Evolutionary conservation across 2,329 filamentous ascomycete species (phyloP).

Genomic region (Beauveria varroae): DNA sequence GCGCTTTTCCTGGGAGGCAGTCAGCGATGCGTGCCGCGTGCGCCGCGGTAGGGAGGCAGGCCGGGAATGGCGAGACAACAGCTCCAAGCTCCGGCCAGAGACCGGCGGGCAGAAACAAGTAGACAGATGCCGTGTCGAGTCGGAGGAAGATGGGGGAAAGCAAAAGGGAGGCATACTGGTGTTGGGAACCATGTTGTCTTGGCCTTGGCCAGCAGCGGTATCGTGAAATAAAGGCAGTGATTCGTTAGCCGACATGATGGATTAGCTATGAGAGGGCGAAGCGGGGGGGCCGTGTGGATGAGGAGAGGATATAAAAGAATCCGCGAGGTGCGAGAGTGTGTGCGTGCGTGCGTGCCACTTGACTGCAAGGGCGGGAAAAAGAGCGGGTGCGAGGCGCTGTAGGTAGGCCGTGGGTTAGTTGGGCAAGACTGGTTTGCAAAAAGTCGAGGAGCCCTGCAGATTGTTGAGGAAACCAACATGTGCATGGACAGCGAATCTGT

Average conservation of each 20-base stretch:
- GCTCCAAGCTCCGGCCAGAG: neutral
- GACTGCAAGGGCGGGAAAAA: constrained; percentile 1
- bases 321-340: neutral
- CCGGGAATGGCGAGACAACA: neutral
- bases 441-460: constrained; percentile 3
- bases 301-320: constrained; percentile 9
- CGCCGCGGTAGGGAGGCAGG: neutral
- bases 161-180: constrained; percentile 4
- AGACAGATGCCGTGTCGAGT: neutral
- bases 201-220: neutral
- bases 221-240: constrained; percentile 10
- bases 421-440: constrained; percentile 2
- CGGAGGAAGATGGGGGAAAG: neutral
- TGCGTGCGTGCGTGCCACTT: neutral
- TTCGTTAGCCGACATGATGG: constrained; percentile 11
- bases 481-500: neutral
- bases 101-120: neutral
- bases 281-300: constrained; percentile 1
- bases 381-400: constrained; percentile 5
- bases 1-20: constrained; percentile 35
- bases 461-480: constrained; percentile 13
- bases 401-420: neutral
- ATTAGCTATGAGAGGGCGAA: neutral
- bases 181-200: constrained; percentile 10
- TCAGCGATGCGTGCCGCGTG: neutral